Base-by-base conservation (phyloP, 768 basidiomycete genomes). In the Tylopilus rubrobrunneus region DNA sequence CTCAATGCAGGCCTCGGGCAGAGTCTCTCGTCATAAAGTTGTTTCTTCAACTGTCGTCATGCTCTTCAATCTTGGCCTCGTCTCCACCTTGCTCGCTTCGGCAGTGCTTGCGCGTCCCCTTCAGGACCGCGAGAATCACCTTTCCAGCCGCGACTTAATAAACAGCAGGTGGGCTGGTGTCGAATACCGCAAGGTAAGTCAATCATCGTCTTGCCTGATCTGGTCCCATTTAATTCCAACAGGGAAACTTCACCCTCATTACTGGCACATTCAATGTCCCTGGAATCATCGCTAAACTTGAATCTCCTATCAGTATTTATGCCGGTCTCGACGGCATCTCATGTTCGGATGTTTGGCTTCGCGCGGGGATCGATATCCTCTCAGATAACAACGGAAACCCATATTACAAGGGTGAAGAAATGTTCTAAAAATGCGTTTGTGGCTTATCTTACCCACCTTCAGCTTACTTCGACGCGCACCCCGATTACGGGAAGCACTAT, bases 391-490 rank as follows among this genome's bases (percentile, higher is more conserved):
- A 37, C 28, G 27, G 15, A 3, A 34, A 34, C 5, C 7, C 25
- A 12, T 25, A 44, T n/a, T 60, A 56, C 19, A 0, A 17, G 12
- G 58, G 60, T 61, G 19, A 19, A 19, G 1, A 19, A 19, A 40
- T 8, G 5, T 15, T 5, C 12, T 23, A 19, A 12, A 15, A n/a
- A 10, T 1, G 11, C 11, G 28, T 17, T 1, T 9, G 4, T 11
- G 14, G 3, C 4, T 23, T 7, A 8, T 52, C 46, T 61, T 25
- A 51, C 19, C 33, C 14, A 27, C 25, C 17, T 6, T 7, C 14
- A 61, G 60, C 47, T 12, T 61, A 55, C 51, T 57, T 50, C 34
- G 55, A 61, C 12, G 61, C 51, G 59, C 40, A 36, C 7, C 48
- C 39, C 9, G n/a, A 21, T 10, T 7, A 15, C 7, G 14, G 7